Conservation (phyloP, 1,139 yeast genomes). For the Hansenula lynferdii region DNA sequence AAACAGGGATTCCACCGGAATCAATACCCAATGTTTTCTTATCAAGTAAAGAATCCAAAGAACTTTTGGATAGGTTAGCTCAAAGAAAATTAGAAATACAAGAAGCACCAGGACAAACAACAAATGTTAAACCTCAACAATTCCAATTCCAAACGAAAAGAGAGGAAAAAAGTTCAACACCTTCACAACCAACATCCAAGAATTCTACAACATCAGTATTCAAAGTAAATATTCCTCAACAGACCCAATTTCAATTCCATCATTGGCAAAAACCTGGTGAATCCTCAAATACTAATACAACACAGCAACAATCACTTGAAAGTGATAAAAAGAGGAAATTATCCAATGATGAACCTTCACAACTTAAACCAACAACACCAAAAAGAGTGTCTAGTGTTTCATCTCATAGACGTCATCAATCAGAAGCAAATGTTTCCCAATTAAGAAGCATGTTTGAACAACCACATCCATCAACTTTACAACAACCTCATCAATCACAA, state of each 20-base stretch:
- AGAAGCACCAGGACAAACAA: not conserved
- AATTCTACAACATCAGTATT: constrained; percentile 16
- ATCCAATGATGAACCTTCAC: constrained; percentile 3
- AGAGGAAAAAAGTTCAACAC: too few species aligned
- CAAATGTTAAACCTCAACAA: not conserved
- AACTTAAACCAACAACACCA: constrained; percentile 6
- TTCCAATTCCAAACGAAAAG: not conserved
- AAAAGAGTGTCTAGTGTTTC: not conserved
- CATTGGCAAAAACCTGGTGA: constrained; percentile 24
- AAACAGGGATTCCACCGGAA: constrained; percentile 34
- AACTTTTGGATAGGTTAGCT: not conserved
- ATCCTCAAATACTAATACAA: constrained; percentile 3
- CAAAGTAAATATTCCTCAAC: constrained; percentile 22
- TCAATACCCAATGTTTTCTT: constrained; percentile 35
- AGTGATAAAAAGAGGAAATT: constrained; percentile 15
- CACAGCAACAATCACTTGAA: not conserved
- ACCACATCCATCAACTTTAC: too few species aligned
- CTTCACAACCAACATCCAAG: not conserved
- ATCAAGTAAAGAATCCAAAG: constrained; percentile 7
- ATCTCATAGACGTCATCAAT: constrained; percentile 22
- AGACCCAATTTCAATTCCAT: constrained; percentile 23
- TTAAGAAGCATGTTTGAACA: constrained; percentile 17
- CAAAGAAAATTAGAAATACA: not conserved
- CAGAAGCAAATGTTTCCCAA: constrained; percentile 18
- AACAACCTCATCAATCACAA: constrained; percentile 3